Conservation (phyloP, 116 monocot species). For the Iris pallida region DNA sequence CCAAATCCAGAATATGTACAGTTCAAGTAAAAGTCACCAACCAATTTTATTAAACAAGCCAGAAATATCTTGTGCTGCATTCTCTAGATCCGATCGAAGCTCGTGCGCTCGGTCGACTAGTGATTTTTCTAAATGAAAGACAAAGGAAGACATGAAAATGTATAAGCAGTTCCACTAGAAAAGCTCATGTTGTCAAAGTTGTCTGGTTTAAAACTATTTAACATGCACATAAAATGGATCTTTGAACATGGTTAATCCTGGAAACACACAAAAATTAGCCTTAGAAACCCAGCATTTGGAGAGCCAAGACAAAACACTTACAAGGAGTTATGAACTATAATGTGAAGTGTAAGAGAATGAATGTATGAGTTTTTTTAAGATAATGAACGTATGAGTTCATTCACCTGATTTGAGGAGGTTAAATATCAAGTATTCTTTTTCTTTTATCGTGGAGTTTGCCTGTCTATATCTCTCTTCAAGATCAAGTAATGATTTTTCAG, state of each 20-base stretch:
- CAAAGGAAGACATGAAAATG: background rate
- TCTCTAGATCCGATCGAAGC: slow-evolving; percentile 59
- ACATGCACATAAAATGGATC: no score
- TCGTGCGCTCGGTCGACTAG: slow-evolving; percentile 52
- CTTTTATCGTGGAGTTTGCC: slow-evolving; percentile 75
- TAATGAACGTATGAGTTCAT: background rate
- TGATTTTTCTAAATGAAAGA: slow-evolving; percentile 30
- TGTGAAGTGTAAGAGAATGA: no score
- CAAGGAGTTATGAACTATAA: no score
- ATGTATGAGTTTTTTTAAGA: no score
- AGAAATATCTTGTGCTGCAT: slow-evolving; percentile 58
- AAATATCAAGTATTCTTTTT: slow-evolving; percentile 86
- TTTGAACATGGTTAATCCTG: background rate
- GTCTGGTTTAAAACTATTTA: no score
- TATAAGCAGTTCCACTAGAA: background rate
- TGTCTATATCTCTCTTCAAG: slow-evolving; percentile 91
- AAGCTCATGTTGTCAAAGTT: no score
- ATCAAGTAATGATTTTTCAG: slow-evolving; percentile 62
- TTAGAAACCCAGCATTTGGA: background rate
- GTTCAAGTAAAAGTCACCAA: slow-evolving; percentile 8
- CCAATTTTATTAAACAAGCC: slow-evolving; percentile 80
- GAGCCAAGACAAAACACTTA: background rate
- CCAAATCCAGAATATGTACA: background rate
- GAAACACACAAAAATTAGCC: background rate
- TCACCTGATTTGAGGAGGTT: slow-evolving; percentile 95